Evolutionary conservation across 1,139 yeast genomes (phyloP).

Genomic region (Geotrichum cucujoidarum): DNA sequence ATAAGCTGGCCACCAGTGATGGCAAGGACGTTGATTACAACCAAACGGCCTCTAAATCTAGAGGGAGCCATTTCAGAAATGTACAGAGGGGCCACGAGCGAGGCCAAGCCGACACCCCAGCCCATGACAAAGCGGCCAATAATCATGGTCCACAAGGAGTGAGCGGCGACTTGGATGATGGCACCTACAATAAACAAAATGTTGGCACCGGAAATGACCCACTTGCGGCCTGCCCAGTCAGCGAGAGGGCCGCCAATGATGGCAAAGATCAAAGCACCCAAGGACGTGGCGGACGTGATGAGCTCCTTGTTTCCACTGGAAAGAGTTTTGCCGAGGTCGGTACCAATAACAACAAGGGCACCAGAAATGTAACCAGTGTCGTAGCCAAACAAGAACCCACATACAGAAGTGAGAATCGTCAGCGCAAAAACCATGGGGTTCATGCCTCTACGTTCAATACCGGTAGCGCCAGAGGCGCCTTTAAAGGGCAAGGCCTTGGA

Average conservation of each 20-base stretch:
- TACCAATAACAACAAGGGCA: slow-evolving; percentile 79
- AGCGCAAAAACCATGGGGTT: slow-evolving; percentile 60
- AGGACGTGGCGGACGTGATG: slow-evolving; percentile 88
- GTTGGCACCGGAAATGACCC: slow-evolving; percentile 74
- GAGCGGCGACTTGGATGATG: slow-evolving; percentile 72
- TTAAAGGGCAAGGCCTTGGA: background rate
- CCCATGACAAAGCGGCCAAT: slow-evolving; percentile 90
- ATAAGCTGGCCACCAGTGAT: slow-evolving; percentile 88
- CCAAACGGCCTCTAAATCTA: slow-evolving; percentile 74
- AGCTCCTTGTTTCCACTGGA: slow-evolving; percentile 77
- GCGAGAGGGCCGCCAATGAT: slow-evolving; percentile 73
- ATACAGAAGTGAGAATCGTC: slow-evolving; percentile 77
- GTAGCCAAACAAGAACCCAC: slow-evolving; percentile 95
- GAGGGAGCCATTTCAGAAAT: slow-evolving; percentile 91
- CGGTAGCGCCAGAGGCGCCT: background rate
- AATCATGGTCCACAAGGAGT: slow-evolving; percentile 85
- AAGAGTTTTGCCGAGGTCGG: slow-evolving; percentile 49
- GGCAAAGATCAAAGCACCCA: slow-evolving; percentile 84
- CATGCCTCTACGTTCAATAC: slow-evolving; percentile 21
- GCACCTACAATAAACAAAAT: slow-evolving; percentile 78
- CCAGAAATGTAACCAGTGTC: slow-evolving; percentile 95
- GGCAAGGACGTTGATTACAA: slow-evolving; percentile 57
- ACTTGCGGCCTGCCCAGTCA: slow-evolving; percentile 76
- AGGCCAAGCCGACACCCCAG: slow-evolving; percentile 92
- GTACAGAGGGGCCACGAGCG: slow-evolving; percentile 84